These are phyloP conservation scores for Picochlorum sp. DNA, from an alignment of 139 green algal genomes.

Conservation along the genomic window DNA sequence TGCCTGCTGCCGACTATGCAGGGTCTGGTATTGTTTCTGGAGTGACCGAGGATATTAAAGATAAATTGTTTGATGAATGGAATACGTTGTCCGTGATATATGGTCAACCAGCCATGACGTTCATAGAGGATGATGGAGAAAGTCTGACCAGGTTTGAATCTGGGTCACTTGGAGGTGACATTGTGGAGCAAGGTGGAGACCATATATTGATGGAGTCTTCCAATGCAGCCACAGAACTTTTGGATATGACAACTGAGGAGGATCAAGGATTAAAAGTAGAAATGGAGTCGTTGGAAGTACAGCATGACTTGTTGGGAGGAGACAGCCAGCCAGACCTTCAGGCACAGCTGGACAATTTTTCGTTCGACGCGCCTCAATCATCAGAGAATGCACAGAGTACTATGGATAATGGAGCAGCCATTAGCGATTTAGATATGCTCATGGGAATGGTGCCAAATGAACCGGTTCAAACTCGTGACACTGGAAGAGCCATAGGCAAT, in stretches of 20 bases:
- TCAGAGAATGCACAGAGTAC: too few relatives aligned
- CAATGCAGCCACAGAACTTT: constrained; percentile 6
- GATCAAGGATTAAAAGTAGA: neutral
- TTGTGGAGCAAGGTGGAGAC: neutral
- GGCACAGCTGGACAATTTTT: too few relatives aligned
- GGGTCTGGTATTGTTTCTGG: constrained; percentile 39
- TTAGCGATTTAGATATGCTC: too few relatives aligned
- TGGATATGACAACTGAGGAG: constrained; percentile 12
- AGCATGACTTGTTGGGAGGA: too few relatives aligned
- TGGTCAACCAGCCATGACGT: constrained; percentile 39
- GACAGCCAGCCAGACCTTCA: too few relatives aligned
- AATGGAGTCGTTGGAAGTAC: too few relatives aligned
- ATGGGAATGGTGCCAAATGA: too few relatives aligned
- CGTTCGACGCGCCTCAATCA: too few relatives aligned
- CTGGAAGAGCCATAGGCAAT: too few relatives aligned
- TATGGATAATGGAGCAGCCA: too few relatives aligned
- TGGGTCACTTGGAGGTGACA: constrained; percentile 3
- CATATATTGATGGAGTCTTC: neutral
- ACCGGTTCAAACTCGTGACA: too few relatives aligned
- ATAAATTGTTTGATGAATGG: constrained; percentile 89
- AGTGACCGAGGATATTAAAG: constrained; percentile 47
- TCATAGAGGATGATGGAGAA: constrained; percentile 24
- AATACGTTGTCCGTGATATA: constrained; percentile 85
- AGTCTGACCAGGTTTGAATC: neutral
- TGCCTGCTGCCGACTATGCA: constrained; percentile 4